Evolutionary conservation across 805 yeast species (phyloP).

Genomic region (Tetrapisispora iriomotensis): DNA sequence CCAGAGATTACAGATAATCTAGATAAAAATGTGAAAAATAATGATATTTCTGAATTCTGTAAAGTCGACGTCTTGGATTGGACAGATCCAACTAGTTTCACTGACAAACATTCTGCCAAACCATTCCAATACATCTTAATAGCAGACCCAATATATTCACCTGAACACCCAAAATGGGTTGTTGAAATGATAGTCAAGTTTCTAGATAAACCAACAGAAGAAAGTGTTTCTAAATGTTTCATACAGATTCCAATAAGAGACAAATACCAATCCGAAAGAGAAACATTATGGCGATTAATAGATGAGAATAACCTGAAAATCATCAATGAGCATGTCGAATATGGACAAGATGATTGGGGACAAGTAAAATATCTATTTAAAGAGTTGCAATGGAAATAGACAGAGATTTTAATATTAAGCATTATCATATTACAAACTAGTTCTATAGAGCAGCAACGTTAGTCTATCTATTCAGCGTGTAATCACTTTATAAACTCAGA

Average conservation of each 20-base stretch:
- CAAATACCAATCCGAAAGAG: slow-evolving; percentile 57
- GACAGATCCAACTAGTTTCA: slow-evolving; percentile 46
- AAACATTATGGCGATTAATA: slow-evolving; percentile 47
- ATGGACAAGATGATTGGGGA: slow-evolving; percentile 85
- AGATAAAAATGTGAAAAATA: slow-evolving; percentile 45
- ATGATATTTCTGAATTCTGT: slow-evolving; percentile 28
- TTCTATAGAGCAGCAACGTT: too few relatives aligned
- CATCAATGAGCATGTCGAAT: slow-evolving; percentile 35
- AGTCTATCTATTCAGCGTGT: too few relatives aligned
- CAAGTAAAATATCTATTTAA: slow-evolving; percentile 44
- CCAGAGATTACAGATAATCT: slow-evolving; percentile 69
- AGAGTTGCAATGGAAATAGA: slow-evolving; percentile 13
- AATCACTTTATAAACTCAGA: too few relatives aligned
- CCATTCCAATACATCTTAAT: slow-evolving; percentile 53
- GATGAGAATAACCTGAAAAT: slow-evolving; percentile 23
- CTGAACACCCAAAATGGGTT: slow-evolving; percentile 70
- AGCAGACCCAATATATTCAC: slow-evolving; percentile 85
- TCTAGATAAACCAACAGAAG: slow-evolving; percentile 31
- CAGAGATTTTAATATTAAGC: neutral
- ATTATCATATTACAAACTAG: too few relatives aligned
- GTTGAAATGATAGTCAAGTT: slow-evolving; percentile 47
- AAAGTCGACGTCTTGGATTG: slow-evolving; percentile 61
- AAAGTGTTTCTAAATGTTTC: slow-evolving; percentile 31
- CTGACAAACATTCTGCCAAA: slow-evolving; percentile 21
- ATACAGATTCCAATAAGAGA: slow-evolving; percentile 70